phyloP scores from a whole-genome alignment of 805 yeast genomes.

The Saturnispora quitensis region DNA sequence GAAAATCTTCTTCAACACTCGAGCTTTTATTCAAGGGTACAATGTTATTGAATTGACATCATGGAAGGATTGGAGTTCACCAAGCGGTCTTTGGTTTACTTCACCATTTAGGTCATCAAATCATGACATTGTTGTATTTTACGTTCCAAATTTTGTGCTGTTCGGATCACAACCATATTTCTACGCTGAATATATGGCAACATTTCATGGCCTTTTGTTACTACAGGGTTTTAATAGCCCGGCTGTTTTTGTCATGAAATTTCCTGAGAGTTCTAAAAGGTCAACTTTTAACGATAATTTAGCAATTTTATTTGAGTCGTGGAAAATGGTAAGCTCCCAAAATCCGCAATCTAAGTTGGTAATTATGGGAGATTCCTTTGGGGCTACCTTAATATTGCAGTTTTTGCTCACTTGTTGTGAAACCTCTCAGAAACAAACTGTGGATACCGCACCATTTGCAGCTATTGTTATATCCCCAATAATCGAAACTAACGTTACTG shows the following conservation, averaged over 20 bases:
- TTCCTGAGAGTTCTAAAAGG: constrained; percentile 14
- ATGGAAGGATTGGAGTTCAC: constrained; percentile 16
- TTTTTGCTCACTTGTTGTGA: constrained; percentile 23
- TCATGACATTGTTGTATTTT: constrained; percentile 35
- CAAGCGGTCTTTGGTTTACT: constrained; percentile 20
- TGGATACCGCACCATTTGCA: constrained; percentile 16
- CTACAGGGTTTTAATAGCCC: constrained; percentile 45
- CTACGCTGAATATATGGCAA: constrained; percentile 36
- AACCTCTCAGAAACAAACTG: too few species aligned
- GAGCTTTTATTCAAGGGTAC: constrained; percentile 27
- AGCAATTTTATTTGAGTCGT: not conserved
- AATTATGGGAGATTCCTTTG: constrained; percentile 40
- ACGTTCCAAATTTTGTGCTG: constrained; percentile 37
- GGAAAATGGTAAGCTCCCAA: not conserved
- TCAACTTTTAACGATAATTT: constrained; percentile 8
- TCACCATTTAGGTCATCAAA: constrained; percentile 26
- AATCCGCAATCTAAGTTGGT: constrained; percentile 25
- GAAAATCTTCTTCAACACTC: constrained; percentile 24
- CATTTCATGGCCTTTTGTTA: constrained; percentile 32
- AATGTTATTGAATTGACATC: constrained; percentile 28
- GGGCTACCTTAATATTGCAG: constrained; percentile 35
- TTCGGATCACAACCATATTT: constrained; percentile 30
- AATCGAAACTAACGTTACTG: constrained; percentile 10
- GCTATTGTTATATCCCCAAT: constrained; percentile 23
- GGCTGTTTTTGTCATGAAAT: constrained; percentile 31